Evolutionary conservation across 108 stramenopile species (phyloP), one percentile per base, ranked within the genome.

Genomic region (Licmophora abbreviata): DNA sequence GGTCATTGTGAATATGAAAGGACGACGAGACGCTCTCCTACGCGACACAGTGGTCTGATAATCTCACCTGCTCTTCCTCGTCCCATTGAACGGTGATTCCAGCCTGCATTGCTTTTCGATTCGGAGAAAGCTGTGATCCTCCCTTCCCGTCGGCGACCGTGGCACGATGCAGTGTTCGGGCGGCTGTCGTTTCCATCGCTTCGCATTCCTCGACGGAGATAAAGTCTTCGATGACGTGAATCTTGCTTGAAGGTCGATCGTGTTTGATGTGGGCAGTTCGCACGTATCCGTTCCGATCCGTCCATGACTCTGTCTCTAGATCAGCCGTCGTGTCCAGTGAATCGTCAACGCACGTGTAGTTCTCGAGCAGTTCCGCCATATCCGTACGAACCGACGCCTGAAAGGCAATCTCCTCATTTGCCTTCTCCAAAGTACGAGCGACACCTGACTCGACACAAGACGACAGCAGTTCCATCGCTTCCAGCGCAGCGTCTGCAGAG

Each of bases 121-220:
- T 53, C 28, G 74, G 65, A 17, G 72, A 73, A 20, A 80, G 48
- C 3, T 72, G 29, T 26, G 59, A 55, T 23, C 85, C 85, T 21
- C 90, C 94, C 27, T 83, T 79, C 8, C 83, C 89, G 64, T 85
- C 87, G 7, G 88, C 90, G 1, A 90, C 88, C 1, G 81, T 79
- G 1, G 90, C 94, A 54, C 68, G 59, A 22, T 79, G 68, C 43
- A 95, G 59, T 6, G 51, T 62, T 0, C 76, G 79, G 29, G 31
- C 29, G 0, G 83, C 87, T 22, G 52, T 56, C 21, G 66, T 64
- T 58, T 74, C 80, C 64, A 95, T 73, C 20, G 82, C 88, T 44
- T 41, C 32, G 59, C 94, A 95, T 65, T 95, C 94, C 9, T 90
- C 85, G 4, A 62, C 66, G 3, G 64, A 59, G n/a, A 90, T 60